These are phyloP conservation scores for Xylaria sp. DNA, from an alignment of 2,329 filamentous ascomycete genomes.

Conservation along the genomic window DNA sequence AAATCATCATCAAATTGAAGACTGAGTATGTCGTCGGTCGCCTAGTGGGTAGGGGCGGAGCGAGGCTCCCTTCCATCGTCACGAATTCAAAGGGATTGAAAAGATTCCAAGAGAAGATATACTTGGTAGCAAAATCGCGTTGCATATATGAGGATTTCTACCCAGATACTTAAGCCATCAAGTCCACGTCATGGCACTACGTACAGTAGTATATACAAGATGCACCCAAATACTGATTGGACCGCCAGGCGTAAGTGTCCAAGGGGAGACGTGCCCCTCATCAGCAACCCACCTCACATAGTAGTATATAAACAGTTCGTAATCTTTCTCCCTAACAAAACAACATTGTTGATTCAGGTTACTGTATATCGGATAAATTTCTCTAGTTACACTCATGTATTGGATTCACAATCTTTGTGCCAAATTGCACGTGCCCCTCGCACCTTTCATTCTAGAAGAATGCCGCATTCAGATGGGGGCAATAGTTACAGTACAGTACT, in stretches of 20 bases:
- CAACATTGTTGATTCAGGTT: background rate
- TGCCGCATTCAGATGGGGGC: conserved; percentile 9
- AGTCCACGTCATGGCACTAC: no score
- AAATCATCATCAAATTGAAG: background rate
- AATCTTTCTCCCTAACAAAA: background rate
- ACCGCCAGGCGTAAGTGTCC: background rate
- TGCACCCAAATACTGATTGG: background rate
- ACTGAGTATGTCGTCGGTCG: background rate
- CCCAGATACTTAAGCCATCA: no score
- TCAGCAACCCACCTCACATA: background rate
- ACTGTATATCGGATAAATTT: background rate
- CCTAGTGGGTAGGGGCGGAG: no score
- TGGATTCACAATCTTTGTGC: background rate
- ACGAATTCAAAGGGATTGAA: background rate
- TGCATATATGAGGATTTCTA: no score
- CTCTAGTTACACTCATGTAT: no score
- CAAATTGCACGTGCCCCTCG: background rate
- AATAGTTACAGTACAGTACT: background rate
- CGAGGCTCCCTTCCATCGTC: no score
- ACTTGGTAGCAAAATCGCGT: no score
- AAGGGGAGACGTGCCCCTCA: background rate
- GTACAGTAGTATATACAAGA: no score
- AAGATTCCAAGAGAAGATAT: no score
- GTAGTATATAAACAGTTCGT: background rate
- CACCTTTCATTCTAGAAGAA: conserved; percentile 27